Evolutionary conservation across 2,329 filamentous ascomycete genomes (phyloP), one percentile per base, ranked within the genome.

Genomic region (Fusarium brachygibbosum): DNA sequence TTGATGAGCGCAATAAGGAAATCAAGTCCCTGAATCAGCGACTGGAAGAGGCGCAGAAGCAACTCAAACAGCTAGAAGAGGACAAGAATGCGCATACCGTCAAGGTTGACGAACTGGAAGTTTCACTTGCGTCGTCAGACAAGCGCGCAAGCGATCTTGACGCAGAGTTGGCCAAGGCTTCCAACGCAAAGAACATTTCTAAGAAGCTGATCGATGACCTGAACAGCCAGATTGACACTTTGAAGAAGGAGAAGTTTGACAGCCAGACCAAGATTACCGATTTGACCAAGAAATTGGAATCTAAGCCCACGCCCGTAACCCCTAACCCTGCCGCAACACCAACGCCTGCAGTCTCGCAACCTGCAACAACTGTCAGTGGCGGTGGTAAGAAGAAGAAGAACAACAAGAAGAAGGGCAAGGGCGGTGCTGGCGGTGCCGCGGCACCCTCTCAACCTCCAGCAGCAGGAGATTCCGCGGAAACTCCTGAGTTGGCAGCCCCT

Each of bases 371-470:
- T 2, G 59, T 74, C 10, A 65, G 68, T 5, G 74, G 75, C 9
- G 68, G 69, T 5, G 75, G 75, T 0, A 83, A 83, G 63, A 87
- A 85, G 62, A 95, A 94, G 81, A 97, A 65, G 35, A 65, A 93
- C 80, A 94, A 93, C 79, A 97, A 94, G 77, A 97, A 95, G 83
- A 97, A 97, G 86, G 92, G 90, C 80, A 95, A 94, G 83, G 88
- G 87, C 19, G 87, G 85, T 32, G 88, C 87, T 68, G 78, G 78
- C 9, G 77, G 79, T 9, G 79, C 83, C 11, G 79, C 81, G n/a
- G 71, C 75, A 3, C 79, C 81, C 23, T 68, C 75, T 3, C 68
- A 75, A 6, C 63, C 72, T 25, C 59, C 72, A 2, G 63, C 73
- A 6, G 69, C 72, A 29, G 71, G 84, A 55, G 72, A 80, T 7